Base-by-base conservation (phyloP, 2,329 filamentous ascomycete genomes). In the Colletotrichum limetticola region DNA sequence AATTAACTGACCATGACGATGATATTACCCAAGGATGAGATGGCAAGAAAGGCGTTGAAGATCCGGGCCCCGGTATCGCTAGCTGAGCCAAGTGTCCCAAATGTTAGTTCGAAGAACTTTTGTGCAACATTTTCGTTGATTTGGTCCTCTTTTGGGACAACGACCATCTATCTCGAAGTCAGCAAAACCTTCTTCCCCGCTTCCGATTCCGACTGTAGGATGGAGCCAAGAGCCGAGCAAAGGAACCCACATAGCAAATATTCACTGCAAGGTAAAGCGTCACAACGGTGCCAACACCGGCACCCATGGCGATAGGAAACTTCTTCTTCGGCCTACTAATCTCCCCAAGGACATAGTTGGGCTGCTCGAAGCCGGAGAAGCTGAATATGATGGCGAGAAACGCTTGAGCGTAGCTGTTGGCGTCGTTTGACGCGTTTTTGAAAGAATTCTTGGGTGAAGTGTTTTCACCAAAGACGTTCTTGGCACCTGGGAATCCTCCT, bases 21-120 rank as follows among this genome's bases (percentile, higher is more conserved):
- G 55, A 91, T 86, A 76, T 91, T 90, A 0, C 89, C 88, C 61
- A 90, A 82, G 28, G 85, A 86, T 2, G 86, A 88, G 30, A 91
- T 79, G 4, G 89, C 88, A 7, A 89, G 81, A 55, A 91, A 84
- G 0, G 82, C 85, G 16, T 86, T 82, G 71, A 89, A 82, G 8
- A 87, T 82, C 1, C 81, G 79, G 6, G 79, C 76, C 9, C 78
- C 79, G 5, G 76, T 71, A 1, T 77, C 68, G 3, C 78, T 77
- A 16, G 79, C 63, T 2, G 74, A 26, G 7, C 62, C 80, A 9
- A 83, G 72, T 16, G 77, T 66, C 16, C 80, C 80, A 19, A 80
- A 74, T 0, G 80, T 81, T 19, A 76, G 66, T 71, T 82, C 57
- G 30, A 85, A 83, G 75, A 85, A 84, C 16, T 74, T 35, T 24